Percentiles rank a stretch among this genome's conserved stretches.
Conservation (phyloP, 805 yeast species). For the Candida suzukii region DNA sequence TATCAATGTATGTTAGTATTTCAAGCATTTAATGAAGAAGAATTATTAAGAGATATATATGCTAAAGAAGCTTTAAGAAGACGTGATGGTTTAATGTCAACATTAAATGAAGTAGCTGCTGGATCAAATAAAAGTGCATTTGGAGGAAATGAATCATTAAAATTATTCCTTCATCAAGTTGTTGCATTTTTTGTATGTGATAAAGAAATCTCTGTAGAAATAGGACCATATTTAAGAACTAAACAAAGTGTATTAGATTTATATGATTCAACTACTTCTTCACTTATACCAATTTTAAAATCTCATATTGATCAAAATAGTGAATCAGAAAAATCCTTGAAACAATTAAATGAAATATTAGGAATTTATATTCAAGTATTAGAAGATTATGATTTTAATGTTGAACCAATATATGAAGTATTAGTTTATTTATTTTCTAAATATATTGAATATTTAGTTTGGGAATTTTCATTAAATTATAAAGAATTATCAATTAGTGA, state of each 20-base stretch:
- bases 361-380: conserved; percentile 71
- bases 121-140: conserved; percentile 23
- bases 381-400: conserved; percentile 62
- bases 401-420: conserved; percentile 53
- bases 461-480: conserved; percentile 56
- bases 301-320: conserved; percentile 37
- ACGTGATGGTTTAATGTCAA: conserved; percentile 64
- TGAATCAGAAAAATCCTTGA: conserved; percentile 35
- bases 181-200: conserved; percentile 77
- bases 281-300: conserved; percentile 52
- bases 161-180: conserved; percentile 51
- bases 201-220: conserved; percentile 54
- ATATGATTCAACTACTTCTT: conserved; percentile 64
- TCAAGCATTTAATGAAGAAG: conserved; percentile 59
- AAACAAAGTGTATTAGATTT: conserved; percentile 59
- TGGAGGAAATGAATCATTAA: conserved; percentile 37
- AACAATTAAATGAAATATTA: conserved; percentile 51
- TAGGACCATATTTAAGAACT: conserved; percentile 57
- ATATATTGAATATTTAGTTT: conserved; percentile 49
- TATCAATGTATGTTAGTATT: conserved; percentile 82
- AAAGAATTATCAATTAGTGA: conserved; percentile 60
- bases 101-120: conserved; percentile 34
- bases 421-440: conserved; percentile 51
- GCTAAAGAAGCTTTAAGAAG: conserved; percentile 66
- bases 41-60: conserved; percentile 54